phyloP scores from a whole-genome alignment of 1,284 basidiomycete genomes.

The Marasmius fiardii region DNA sequence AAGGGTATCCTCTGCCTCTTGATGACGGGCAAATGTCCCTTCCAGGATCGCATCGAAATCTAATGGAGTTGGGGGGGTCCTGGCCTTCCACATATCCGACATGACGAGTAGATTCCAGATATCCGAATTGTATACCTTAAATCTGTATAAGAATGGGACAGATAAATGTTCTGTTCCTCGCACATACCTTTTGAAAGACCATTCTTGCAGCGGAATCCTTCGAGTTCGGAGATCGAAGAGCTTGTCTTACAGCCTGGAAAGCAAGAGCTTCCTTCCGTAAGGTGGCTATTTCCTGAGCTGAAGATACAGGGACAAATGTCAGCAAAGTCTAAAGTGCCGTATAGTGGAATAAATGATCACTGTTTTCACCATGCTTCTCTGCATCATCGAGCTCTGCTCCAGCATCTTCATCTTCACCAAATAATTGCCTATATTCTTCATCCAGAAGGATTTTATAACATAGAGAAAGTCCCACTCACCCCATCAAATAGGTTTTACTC shows the following conservation, averaged over 20 bases:
- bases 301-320: background rate
- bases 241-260: slow-evolving; percentile 76
- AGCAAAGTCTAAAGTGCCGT: background rate
- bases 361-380: slow-evolving; percentile 85
- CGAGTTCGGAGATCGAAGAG: slow-evolving; percentile 46
- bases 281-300: slow-evolving; percentile 88
- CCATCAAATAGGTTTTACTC: slow-evolving; percentile 98
- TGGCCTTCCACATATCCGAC: slow-evolving; percentile 97
- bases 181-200: slow-evolving; percentile 81
- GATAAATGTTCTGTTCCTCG: background rate
- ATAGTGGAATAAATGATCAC: slow-evolving; percentile 34
- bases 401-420: slow-evolving; percentile 87
- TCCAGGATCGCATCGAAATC: slow-evolving; percentile 72
- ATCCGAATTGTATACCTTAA: slow-evolving; percentile 84
- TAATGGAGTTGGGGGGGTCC: slow-evolving; percentile 82
- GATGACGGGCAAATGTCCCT: slow-evolving; percentile 47
- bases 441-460: background rate
- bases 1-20: slow-evolving; percentile 17
- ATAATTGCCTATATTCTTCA: slow-evolving; percentile 69
- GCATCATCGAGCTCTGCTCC: slow-evolving; percentile 81
- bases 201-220: slow-evolving; percentile 59
- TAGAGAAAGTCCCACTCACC: slow-evolving; percentile 52
- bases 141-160: background rate
- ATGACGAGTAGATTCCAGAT: slow-evolving; percentile 88
- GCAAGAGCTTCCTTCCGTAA: slow-evolving; percentile 88